Evolutionary conservation across 257 asterid genomes (phyloP).

Genomic region (Solanum peruvianum): DNA sequence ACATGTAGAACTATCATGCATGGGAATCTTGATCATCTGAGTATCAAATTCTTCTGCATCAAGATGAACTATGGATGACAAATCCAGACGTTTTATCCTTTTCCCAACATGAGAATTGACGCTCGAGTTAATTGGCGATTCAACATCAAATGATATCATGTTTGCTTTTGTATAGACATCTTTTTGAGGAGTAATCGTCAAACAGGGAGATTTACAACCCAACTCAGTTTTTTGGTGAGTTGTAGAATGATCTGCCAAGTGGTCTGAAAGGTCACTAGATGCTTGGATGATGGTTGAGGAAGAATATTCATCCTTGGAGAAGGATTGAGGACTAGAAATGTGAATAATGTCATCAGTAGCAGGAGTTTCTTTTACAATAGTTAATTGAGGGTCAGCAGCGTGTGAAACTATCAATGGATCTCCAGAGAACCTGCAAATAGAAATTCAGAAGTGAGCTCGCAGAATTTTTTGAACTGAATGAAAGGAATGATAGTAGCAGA

Average conservation of each 20-base stretch:
- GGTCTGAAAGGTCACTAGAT: slow-evolving; percentile 17
- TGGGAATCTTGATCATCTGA: slow-evolving; percentile 22
- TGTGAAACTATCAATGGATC: slow-evolving; percentile 16
- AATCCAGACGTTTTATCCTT: slow-evolving; percentile 44
- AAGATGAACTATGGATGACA: slow-evolving; percentile 26
- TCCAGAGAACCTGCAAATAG: slow-evolving; percentile 40
- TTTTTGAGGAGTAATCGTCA: slow-evolving; percentile 43
- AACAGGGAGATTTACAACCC: slow-evolving; percentile 19
- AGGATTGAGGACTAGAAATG: slow-evolving; percentile 18
- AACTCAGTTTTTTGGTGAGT: slow-evolving; percentile 13
- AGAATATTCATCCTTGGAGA: slow-evolving; percentile 24
- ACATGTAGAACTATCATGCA: slow-evolving; percentile 29
- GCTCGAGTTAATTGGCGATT: slow-evolving; percentile 47
- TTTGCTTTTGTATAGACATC: slow-evolving; percentile 17
- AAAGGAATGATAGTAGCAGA: neutral
- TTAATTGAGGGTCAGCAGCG: slow-evolving; percentile 37
- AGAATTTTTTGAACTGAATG: neutral
- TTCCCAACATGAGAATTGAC: slow-evolving; percentile 51
- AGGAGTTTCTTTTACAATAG: slow-evolving; percentile 63
- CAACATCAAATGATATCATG: slow-evolving; percentile 29
- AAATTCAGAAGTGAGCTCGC: neutral
- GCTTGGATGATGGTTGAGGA: slow-evolving; percentile 20
- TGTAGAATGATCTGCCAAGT: slow-evolving; percentile 21
- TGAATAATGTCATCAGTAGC: slow-evolving; percentile 12
- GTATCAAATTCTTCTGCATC: slow-evolving; percentile 21